Base-by-base conservation (phyloP, 257 asterid genomes). In the Vinca minor region DNA sequence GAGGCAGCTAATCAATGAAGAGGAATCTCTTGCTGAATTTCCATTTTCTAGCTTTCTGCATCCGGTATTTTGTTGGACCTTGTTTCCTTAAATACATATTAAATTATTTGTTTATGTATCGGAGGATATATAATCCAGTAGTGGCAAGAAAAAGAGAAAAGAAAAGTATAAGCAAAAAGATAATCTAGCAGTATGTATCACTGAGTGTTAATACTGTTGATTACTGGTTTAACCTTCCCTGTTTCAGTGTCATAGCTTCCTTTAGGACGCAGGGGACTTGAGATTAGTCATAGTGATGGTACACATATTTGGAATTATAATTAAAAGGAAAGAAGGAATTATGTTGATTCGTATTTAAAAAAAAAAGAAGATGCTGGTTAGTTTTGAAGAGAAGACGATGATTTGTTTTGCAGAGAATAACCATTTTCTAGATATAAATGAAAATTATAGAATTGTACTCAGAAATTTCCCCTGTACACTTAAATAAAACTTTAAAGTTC, bases 1-100 rank as follows among this genome's bases (percentile, higher is more conserved):
- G 34, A 73, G 59, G 65, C 79, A 80, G 70, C 75, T 89, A 69
- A 64, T 78, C 38, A 84, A 87, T 78, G 97, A 90, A 69, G 87
- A 83, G 72, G 89, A 89, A 78, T 89, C 98, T 18, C 84, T 92
- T 74, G 96, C 97, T 48, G 97, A 89, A 78, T 92, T 92, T 79
- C 98, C 98, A 61, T 76, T 72, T 79, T 95, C 94, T 74, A 89
- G 97, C 82, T 84, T 92, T 69, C 75, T 89, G 56, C 86, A 89
- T 78, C 87, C 89, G 86, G 98, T 92, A 89, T 68, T 66, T 20
- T 62, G 44, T 69, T 59, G 66, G 50, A 58, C 28, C n/a, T 71
- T 58, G 36, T 36, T n/a, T 62, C 25, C n/a, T n/a, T n/a, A 36
- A 4, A 2, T 45, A 44, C n/a, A 36, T 20, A 34, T 59, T 68